A percentile compares a stretch with the other conserved stretches of the same genome.
Evolutionary conservation across 1,139 yeast genomes (phyloP).

Genomic region (Protomyces arabidopsidicola): DNA sequence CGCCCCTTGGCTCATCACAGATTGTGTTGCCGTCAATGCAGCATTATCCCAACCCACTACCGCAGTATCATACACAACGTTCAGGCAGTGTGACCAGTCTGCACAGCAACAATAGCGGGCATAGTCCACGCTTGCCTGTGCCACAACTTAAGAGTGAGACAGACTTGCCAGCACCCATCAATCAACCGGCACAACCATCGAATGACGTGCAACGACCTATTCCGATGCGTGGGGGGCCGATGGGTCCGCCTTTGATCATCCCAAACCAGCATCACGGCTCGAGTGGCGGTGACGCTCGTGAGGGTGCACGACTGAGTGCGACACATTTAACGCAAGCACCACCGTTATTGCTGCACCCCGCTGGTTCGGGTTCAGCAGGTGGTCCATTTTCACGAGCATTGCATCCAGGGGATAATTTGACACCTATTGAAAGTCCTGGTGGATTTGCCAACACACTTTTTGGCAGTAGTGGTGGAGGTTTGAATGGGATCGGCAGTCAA

Average conservation of each 20-base stretch:
- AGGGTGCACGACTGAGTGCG: not conserved
- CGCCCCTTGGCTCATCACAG: not conserved
- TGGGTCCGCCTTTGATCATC: not conserved
- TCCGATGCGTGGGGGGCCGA: not conserved
- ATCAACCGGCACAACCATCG: not conserved
- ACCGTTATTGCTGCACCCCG: not conserved
- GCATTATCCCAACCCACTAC: not conserved
- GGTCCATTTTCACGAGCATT: not conserved
- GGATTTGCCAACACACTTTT: not conserved
- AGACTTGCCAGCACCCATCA: not conserved
- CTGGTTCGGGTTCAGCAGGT: not conserved
- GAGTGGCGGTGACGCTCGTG: not conserved
- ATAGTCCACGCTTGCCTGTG: not conserved
- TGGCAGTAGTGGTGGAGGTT: not conserved
- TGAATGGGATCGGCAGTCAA: slow-evolving; percentile 14
- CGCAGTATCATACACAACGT: not conserved
- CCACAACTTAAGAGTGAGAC: not conserved
- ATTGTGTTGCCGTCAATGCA: not conserved
- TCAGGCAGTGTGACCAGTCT: not conserved
- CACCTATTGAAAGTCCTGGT: slow-evolving; percentile 20
- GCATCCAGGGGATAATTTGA: not conserved
- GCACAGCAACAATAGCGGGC: not conserved
- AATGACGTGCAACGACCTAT: not conserved
- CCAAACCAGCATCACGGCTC: not conserved
- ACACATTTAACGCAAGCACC: not conserved